Conservation (phyloP, 495 filamentous ascomycete species). For the Talaromyces adpressus region DNA sequence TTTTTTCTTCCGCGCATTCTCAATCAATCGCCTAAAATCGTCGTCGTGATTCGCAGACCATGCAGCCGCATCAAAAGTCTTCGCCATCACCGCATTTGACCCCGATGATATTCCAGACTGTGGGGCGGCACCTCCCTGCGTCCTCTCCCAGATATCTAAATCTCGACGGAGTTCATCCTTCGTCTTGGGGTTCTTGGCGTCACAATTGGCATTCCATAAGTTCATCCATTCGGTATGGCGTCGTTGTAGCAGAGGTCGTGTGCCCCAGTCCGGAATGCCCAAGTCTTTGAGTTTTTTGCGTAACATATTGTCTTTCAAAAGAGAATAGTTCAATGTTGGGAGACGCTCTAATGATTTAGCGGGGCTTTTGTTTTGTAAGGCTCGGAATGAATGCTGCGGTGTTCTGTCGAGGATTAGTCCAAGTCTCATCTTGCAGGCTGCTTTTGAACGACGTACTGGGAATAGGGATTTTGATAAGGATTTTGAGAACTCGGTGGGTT, state of each 20-base stretch:
- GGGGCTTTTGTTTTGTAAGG: neutral
- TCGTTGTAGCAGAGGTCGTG: constrained; percentile 58
- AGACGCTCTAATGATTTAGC: constrained; percentile 50
- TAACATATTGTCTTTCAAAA: constrained; percentile 68
- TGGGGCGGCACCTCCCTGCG: constrained; percentile 43
- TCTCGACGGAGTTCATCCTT: constrained; percentile 69
- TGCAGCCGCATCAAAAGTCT: constrained; percentile 72
- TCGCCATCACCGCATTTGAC: constrained; percentile 53
- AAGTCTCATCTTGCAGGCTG: neutral
- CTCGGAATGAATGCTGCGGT: constrained; percentile 1
- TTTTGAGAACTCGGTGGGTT: constrained; percentile 11
- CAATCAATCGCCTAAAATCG: constrained; percentile 71
- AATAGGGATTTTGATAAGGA: neutral
- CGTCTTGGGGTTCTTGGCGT: constrained; percentile 62
- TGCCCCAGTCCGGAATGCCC: constrained; percentile 68
- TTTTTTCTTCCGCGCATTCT: constrained; percentile 50
- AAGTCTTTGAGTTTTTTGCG: constrained; percentile 75
- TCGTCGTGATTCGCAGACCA: constrained; percentile 67
- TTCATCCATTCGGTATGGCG: constrained; percentile 93
- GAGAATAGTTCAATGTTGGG: constrained; percentile 69
- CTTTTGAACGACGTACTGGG: constrained; percentile 17
- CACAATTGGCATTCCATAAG: constrained; percentile 94
- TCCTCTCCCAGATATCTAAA: constrained; percentile 77
- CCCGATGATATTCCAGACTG: constrained; percentile 14
- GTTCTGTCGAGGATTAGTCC: neutral